Evolutionary conservation across 495 filamentous ascomycete species (phyloP).

Genomic region (Aspergillus incahuasiensis): DNA sequence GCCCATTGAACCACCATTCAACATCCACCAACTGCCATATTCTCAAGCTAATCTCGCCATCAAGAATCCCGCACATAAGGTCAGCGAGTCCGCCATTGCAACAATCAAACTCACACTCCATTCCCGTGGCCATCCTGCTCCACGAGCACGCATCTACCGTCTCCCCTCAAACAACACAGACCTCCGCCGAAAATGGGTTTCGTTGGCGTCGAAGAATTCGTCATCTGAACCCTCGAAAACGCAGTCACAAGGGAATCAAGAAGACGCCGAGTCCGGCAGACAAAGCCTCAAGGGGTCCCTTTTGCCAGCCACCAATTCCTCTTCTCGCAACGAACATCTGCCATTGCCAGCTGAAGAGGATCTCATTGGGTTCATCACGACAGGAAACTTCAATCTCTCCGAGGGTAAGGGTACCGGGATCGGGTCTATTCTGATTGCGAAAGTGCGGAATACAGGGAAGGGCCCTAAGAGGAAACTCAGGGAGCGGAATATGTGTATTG

Average conservation of each 20-base stretch:
- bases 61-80: constrained; percentile 9
- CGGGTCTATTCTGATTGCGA: constrained; percentile 61
- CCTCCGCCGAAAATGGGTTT: constrained; percentile 54
- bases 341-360: constrained; percentile 68
- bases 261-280: constrained; percentile 29
- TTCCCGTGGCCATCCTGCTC: constrained; percentile 53
- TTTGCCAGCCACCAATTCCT: constrained; percentile 23
- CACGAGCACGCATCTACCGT: constrained; percentile 69
- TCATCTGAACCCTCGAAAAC: background rate
- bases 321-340: constrained; percentile 51
- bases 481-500: constrained; percentile 61
- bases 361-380: constrained; percentile 88
- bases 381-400: constrained; percentile 75
- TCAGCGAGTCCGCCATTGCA: constrained; percentile 37
- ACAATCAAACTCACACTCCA: constrained; percentile 57
- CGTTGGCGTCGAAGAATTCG: constrained; percentile 17
- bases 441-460: constrained; percentile 32
- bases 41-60: constrained; percentile 7
- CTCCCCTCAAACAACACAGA: constrained; percentile 48
- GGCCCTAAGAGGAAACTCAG: background rate
- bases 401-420: constrained; percentile 74
- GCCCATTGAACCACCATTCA: constrained; percentile 20
- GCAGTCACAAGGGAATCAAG: constrained; percentile 13
- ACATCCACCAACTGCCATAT: constrained; percentile 26
- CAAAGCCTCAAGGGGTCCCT: constrained; percentile 54